These are phyloP conservation scores for Crithidia thermophila DNA, from an alignment of 208 protist genomes.

Conservation along the genomic window DNA sequence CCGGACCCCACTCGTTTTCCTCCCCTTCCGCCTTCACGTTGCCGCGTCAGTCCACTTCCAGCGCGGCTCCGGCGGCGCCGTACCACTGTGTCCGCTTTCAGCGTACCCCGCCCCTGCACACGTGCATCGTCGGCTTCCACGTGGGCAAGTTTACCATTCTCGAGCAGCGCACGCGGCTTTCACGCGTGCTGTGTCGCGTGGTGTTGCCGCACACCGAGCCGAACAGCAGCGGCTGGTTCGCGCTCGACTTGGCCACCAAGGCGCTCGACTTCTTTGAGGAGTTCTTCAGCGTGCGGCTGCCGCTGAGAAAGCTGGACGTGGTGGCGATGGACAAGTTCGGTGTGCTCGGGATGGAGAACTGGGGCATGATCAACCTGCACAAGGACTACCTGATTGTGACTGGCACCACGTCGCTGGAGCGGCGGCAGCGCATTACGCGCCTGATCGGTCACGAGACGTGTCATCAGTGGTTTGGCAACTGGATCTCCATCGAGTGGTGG, in stretches of 20 bases:
- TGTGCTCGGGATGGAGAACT: conserved; percentile 89
- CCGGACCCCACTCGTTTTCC: no score
- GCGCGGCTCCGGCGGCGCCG: conserved; percentile 7
- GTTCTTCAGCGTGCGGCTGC: conserved; percentile 87
- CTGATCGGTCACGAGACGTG: conserved; percentile 95
- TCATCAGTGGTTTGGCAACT: conserved; percentile 96
- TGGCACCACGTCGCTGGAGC: conserved; percentile 47
- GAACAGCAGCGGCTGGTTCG: conserved; percentile 66
- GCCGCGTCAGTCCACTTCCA: background rate
- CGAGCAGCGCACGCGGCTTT: conserved; percentile 44
- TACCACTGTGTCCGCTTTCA: conserved; percentile 43
- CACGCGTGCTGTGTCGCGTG: conserved; percentile 61
- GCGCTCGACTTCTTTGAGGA: conserved; percentile 86
- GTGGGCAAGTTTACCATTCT: conserved; percentile 94
- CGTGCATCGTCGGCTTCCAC: conserved; percentile 77
- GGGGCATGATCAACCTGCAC: conserved; percentile 90
- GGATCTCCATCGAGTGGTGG: conserved; percentile 96
- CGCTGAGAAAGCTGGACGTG: conserved; percentile 93
- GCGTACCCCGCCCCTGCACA: conserved; percentile 52
- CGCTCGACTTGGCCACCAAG: conserved; percentile 89
- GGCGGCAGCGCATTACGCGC: conserved; percentile 81
- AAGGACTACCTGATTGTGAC: conserved; percentile 70
- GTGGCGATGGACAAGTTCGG: conserved; percentile 43
- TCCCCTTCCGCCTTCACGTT: background rate
- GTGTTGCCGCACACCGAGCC: conserved; percentile 43